phyloP scores from a whole-genome alignment of 2,329 filamentous ascomycete genomes.

The Colletotrichum tofieldiae region DNA sequence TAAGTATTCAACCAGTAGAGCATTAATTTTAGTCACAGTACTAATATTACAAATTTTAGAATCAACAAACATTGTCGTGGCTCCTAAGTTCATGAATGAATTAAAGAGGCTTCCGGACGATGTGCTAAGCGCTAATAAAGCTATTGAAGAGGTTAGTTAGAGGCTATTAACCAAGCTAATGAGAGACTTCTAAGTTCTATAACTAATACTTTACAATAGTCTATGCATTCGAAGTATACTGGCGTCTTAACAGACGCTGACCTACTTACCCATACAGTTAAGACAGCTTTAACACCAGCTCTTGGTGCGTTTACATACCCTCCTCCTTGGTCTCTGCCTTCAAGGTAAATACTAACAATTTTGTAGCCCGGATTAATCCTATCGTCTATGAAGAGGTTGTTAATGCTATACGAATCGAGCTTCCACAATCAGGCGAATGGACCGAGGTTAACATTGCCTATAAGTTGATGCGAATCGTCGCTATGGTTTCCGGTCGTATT shows the following conservation, averaged over 20 bases:
- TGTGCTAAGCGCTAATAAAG: constrained; percentile 49
- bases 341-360: no score
- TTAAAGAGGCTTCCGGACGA: constrained; percentile 51
- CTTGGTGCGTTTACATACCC: constrained; percentile 46
- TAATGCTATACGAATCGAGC: constrained; percentile 50
- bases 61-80: constrained; percentile 48
- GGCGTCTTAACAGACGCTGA: constrained; percentile 46
- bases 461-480: constrained; percentile 62
- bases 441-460: constrained; percentile 56
- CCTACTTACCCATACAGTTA: constrained; percentile 49
- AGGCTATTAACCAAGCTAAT: not conserved
- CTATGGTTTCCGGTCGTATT: constrained; percentile 61
- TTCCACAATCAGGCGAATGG: constrained; percentile 58
- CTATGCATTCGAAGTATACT: constrained; percentile 54
- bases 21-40: not conserved
- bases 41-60: constrained; percentile 36
- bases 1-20: constrained; percentile 7
- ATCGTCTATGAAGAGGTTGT: constrained; percentile 56
- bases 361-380: constrained; percentile 53
- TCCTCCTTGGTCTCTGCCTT: no score
- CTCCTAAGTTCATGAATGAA: constrained; percentile 51
- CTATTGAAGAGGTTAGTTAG: constrained; percentile 15
- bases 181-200: no score
- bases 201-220: not conserved
- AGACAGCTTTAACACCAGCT: constrained; percentile 52